These are phyloP conservation scores for Xylariaceae sp. DNA, from an alignment of 2,329 filamentous ascomycete genomes.

Conservation along the genomic window DNA sequence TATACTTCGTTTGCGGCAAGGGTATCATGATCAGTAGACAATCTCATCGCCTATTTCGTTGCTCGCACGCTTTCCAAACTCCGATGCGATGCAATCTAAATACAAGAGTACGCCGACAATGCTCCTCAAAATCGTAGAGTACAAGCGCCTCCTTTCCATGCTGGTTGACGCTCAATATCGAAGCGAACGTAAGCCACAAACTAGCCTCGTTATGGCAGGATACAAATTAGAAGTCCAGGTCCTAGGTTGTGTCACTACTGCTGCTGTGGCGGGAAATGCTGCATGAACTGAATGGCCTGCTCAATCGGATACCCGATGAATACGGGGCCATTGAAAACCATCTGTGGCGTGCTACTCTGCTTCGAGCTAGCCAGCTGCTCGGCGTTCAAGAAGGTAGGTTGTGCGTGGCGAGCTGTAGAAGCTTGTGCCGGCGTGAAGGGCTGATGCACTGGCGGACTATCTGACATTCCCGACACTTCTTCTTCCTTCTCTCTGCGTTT, in stretches of 20 bases:
- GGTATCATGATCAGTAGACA: constrained; percentile 2
- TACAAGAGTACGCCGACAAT: constrained; percentile 4
- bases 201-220: too few species aligned
- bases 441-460: constrained; percentile 17
- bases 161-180: constrained; percentile 5
- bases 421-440: constrained; percentile 22
- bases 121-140: not conserved
- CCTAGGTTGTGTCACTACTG: constrained; percentile 5
- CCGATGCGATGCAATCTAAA: constrained; percentile 11
- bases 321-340: constrained; percentile 89
- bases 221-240: too few species aligned
- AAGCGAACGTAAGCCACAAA: not conserved
- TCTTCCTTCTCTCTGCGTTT: constrained; percentile 20
- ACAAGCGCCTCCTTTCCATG: not conserved
- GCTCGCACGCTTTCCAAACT: constrained; percentile 4
- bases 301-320: constrained; percentile 89
- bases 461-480: constrained; percentile 18
- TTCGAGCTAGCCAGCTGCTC: constrained; percentile 30
- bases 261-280: constrained; percentile 45
- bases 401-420: constrained; percentile 28
- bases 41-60: constrained; percentile 1
- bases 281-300: constrained; percentile 73
- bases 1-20: not conserved
- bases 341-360: constrained; percentile 49
- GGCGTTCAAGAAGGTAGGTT: constrained; percentile 53